Evolutionary conservation across 257 asterid genomes (phyloP).

Genomic region (Nicotiana undulata): DNA sequence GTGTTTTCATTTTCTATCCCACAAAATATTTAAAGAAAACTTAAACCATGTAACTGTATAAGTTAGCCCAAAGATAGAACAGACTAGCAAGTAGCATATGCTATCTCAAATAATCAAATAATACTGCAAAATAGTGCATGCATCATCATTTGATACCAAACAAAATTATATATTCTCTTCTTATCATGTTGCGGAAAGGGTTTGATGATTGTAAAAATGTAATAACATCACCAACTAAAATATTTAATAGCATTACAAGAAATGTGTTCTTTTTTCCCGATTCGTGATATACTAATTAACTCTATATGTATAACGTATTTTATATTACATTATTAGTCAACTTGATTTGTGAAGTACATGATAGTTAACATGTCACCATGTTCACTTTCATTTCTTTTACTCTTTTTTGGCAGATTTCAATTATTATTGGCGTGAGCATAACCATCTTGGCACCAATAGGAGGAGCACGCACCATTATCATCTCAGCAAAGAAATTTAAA

Average conservation of each 20-base stretch:
- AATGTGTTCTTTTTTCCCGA: not conserved
- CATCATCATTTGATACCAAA: no score
- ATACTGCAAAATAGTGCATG: no score
- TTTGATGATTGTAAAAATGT: not conserved
- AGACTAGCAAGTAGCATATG: no score
- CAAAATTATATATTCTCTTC: no score
- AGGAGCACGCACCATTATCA: slow-evolving; percentile 22
- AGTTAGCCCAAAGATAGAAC: no score
- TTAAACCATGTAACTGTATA: no score
- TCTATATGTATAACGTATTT: no score
- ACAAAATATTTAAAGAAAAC: not conserved
- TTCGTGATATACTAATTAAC: not conserved
- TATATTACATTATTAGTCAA: no score
- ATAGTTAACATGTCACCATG: not conserved
- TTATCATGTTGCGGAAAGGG: no score
- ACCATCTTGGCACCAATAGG: slow-evolving; percentile 33
- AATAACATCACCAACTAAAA: not conserved
- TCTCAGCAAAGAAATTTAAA: slow-evolving; percentile 8
- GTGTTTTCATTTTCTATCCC: not conserved
- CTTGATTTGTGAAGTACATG: not conserved
- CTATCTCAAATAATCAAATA: no score
- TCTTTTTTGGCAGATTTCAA: slow-evolving; percentile 20
- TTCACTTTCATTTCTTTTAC: not conserved
- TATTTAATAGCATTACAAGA: not conserved
- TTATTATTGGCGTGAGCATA: slow-evolving; percentile 17